phyloP scores from a whole-genome alignment of 805 yeast species.

The Teunomyces funiuensis region DNA sequence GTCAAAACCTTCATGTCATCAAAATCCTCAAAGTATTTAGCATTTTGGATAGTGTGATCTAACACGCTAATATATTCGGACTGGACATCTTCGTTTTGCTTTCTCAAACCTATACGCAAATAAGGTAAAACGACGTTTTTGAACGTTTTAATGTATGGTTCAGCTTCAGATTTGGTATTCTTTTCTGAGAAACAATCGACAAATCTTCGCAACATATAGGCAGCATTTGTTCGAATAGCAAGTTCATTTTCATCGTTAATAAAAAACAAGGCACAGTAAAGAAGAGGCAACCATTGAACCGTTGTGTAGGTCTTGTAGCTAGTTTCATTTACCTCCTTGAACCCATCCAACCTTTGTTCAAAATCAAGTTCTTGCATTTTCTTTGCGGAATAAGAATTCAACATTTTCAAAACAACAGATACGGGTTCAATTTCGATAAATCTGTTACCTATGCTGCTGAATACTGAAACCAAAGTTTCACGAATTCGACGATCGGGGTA shows the following conservation, averaged over 20 bases:
- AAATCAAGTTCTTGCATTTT: conserved; percentile 78
- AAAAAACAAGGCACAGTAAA: conserved; percentile 66
- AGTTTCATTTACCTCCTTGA: conserved; percentile 59
- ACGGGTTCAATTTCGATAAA: conserved; percentile 42
- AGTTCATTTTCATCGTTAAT: conserved; percentile 78
- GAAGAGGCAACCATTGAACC: conserved; percentile 75
- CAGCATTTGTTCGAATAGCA: conserved; percentile 76
- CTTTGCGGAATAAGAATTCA: conserved; percentile 66
- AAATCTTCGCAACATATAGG: conserved; percentile 61
- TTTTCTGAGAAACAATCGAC: conserved; percentile 51
- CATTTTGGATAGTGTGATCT: conserved; percentile 55
- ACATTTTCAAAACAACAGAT: conserved; percentile 54
- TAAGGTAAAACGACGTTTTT: conserved; percentile 61
- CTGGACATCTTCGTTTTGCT: conserved; percentile 57
- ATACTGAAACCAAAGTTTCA: conserved; percentile 56
- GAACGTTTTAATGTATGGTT: conserved; percentile 40
- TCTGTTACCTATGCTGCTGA: conserved; percentile 56
- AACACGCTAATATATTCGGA: conserved; percentile 69
- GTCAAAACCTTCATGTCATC: conserved; percentile 66
- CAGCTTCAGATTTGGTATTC: conserved; percentile 22
- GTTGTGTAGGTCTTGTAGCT: conserved; percentile 44
- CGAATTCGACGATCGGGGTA: conserved; percentile 66
- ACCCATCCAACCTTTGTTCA: conserved; percentile 69
- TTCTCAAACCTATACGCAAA: conserved; percentile 65
- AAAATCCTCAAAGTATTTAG: conserved; percentile 49